Conservation (phyloP, 106 monocot genomes). For the Dendrobium chrysotoxum region DNA sequence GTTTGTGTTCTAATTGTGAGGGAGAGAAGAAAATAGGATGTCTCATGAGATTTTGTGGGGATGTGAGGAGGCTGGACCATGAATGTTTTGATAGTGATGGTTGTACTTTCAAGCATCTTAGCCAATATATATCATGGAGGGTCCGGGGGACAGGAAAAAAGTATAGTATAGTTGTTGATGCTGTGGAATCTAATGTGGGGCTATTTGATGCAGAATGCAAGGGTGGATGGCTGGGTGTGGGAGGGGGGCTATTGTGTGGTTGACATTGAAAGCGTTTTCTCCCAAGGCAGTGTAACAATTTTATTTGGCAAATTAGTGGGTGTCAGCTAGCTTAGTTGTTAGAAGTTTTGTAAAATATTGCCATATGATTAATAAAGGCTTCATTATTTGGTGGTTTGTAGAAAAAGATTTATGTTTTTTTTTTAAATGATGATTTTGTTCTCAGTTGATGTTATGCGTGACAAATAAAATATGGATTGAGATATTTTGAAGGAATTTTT, state of each 20-base stretch:
- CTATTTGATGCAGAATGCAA: background rate
- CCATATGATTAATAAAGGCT: no score
- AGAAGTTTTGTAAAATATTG: background rate
- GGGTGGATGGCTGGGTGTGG: background rate
- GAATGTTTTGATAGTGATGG: slow-evolving; percentile 10
- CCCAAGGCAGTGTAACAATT: no score
- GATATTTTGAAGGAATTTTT: no score
- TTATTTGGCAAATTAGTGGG: no score
- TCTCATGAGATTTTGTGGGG: background rate
- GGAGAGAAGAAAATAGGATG: background rate
- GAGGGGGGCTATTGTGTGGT: no score
- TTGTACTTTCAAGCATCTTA: background rate
- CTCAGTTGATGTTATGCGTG: no score
- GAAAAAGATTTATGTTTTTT: no score
- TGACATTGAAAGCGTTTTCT: no score
- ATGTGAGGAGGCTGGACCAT: slow-evolving; percentile 4
- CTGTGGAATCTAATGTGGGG: background rate
- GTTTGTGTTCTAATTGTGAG: background rate
- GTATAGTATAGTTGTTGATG: background rate
- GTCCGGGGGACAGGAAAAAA: background rate
- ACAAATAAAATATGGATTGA: no score
- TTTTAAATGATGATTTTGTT: no score
- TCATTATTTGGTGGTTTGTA: no score
- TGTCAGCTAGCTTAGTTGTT: no score
- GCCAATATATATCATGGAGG: background rate